phyloP scores from a whole-genome alignment of 2,329 filamentous ascomycete genomes.

The Westerdykella sp. region DNA sequence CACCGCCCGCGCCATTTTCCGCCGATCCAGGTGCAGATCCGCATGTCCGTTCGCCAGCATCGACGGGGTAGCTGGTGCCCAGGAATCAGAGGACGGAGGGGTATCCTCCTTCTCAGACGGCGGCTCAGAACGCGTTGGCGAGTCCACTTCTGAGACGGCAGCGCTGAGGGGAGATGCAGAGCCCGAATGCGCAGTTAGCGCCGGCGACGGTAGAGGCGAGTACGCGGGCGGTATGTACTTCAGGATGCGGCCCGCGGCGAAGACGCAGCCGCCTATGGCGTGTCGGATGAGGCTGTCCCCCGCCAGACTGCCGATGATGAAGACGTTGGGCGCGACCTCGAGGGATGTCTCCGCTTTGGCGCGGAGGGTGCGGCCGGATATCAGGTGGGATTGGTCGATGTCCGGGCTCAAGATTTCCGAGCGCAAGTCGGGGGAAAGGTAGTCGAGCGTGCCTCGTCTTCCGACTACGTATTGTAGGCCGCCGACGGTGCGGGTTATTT shows the following conservation, averaged over 20 bases:
- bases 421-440: slow-evolving; percentile 44
- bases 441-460: slow-evolving; percentile 49
- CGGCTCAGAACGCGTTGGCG: slow-evolving; percentile 13
- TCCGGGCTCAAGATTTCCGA: slow-evolving; percentile 41
- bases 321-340: slow-evolving; percentile 49
- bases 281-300: slow-evolving; percentile 57
- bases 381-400: slow-evolving; percentile 21
- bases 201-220: slow-evolving; percentile 7
- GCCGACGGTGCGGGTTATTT: slow-evolving; percentile 43
- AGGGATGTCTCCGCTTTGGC: slow-evolving; percentile 47
- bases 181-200: slow-evolving; percentile 1
- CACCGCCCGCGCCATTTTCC: slow-evolving; percentile 24
- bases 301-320: slow-evolving; percentile 54
- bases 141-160: slow-evolving; percentile 14
- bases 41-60: slow-evolving; percentile 31
- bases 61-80: slow-evolving; percentile 5
- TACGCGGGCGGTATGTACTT: slow-evolving; percentile 19
- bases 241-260: slow-evolving; percentile 48
- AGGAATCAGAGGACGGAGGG: slow-evolving; percentile 3
- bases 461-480: slow-evolving; percentile 52
- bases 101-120: not conserved
- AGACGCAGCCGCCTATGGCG: slow-evolving; percentile 54
- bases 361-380: slow-evolving; percentile 51
- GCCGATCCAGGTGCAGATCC: slow-evolving; percentile 35
- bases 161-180: not conserved